Percentiles rank a stretch among this genome's conserved stretches.
phyloP scores from a whole-genome alignment of 192 early-diverging fungal species.

The Mortierella alpina region DNA sequence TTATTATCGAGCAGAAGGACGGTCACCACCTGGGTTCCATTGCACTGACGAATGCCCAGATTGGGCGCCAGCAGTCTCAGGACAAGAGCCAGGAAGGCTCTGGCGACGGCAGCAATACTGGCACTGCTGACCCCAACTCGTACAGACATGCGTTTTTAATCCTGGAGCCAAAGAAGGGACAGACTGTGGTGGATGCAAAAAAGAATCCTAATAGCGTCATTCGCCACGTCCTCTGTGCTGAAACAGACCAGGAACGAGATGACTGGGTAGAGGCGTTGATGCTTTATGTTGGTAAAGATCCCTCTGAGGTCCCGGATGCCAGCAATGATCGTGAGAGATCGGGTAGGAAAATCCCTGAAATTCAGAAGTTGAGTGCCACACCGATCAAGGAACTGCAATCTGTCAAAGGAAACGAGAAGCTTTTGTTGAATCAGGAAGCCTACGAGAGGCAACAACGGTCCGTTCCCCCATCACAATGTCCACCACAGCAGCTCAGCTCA shows the following conservation, averaged over 20 bases:
- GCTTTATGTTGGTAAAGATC: slow-evolving; percentile 55
- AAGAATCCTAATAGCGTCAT: slow-evolving; percentile 45
- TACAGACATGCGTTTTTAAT: slow-evolving; percentile 92
- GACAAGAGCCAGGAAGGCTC: slow-evolving; percentile 28
- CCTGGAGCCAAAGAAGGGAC: slow-evolving; percentile 81
- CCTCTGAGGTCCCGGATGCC: neutral
- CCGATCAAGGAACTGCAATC: slow-evolving; percentile 49
- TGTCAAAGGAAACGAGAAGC: slow-evolving; percentile 38
- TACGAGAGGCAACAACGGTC: slow-evolving; percentile 48
- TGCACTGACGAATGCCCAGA: slow-evolving; percentile 78
- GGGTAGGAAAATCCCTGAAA: slow-evolving; percentile 24
- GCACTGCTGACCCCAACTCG: slow-evolving; percentile 64
- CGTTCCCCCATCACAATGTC: slow-evolving; percentile 18
- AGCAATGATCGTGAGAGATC: slow-evolving; percentile 10
- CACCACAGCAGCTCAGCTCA: slow-evolving; percentile 3
- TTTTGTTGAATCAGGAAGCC: slow-evolving; percentile 30
- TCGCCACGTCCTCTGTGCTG: slow-evolving; percentile 88
- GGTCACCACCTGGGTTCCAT: slow-evolving; percentile 79
- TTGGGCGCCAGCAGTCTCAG: slow-evolving; percentile 66
- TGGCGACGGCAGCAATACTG: slow-evolving; percentile 23
- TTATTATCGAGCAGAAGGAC: slow-evolving; percentile 65
- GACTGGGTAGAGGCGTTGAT: slow-evolving; percentile 87
- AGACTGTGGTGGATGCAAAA: slow-evolving; percentile 40
- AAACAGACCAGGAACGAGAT: slow-evolving; percentile 90
- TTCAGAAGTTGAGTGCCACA: slow-evolving; percentile 43